A percentile compares a stretch with the other conserved stretches of the same genome.
phyloP scores from a whole-genome alignment of 805 yeast genomes.

The Metschnikowia chrysomelidarum region DNA sequence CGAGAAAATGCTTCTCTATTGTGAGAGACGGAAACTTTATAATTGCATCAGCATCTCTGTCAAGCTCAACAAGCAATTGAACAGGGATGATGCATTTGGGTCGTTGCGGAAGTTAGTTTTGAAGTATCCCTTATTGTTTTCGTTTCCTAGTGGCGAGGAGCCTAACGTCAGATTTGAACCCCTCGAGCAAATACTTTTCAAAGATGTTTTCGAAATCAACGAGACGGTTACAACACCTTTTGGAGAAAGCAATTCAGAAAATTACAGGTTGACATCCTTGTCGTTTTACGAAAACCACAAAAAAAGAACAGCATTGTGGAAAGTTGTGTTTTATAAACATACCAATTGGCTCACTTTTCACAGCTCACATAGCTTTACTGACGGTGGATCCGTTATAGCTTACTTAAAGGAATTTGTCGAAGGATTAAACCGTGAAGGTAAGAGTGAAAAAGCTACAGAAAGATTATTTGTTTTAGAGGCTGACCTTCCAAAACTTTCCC shows the following conservation, averaged over 20 bases:
- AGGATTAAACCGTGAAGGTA: constrained; percentile 3
- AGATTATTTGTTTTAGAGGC: constrained; percentile 4
- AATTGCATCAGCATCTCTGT: constrained; percentile 11
- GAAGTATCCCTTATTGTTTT: constrained; percentile 12
- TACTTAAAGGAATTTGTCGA: constrained; percentile 12
- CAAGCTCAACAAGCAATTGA: constrained; percentile 6
- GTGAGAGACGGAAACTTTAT: constrained; percentile 9
- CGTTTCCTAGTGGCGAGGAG: constrained; percentile 7
- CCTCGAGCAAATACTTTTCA: constrained; percentile 6
- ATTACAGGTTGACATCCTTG: background rate
- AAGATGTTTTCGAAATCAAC: constrained; percentile 8
- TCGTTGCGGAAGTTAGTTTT: constrained; percentile 11
- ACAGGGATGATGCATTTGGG: constrained; percentile 4
- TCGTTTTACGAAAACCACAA: constrained; percentile 6
- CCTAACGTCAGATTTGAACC: constrained; percentile 10
- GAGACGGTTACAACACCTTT: constrained; percentile 1
- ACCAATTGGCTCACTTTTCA: constrained; percentile 12
- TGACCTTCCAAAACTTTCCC: constrained; percentile 9
- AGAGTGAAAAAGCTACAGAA: background rate
- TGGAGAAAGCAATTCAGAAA: background rate
- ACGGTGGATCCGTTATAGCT: constrained; percentile 12
- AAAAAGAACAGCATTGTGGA: constrained; percentile 7
- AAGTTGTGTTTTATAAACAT: constrained; percentile 7
- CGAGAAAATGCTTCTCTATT: constrained; percentile 10
- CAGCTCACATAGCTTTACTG: constrained; percentile 10